These are phyloP conservation scores for Cucurbita maxima DNA, from an alignment of 306 rosid genomes.

Conservation along the genomic window DNA sequence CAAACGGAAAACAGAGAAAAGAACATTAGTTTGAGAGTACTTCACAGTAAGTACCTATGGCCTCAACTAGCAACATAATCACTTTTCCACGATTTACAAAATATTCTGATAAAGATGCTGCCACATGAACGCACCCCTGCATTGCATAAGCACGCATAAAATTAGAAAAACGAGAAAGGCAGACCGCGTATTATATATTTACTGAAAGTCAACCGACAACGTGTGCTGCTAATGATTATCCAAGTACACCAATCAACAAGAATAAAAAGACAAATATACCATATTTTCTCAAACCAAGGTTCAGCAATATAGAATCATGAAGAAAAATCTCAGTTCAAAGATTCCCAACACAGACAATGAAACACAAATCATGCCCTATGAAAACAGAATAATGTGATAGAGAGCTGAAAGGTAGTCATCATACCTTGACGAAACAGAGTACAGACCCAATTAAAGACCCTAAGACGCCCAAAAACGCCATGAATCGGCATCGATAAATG, in stretches of 20 bases:
- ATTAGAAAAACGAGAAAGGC: constrained; percentile 1
- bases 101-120: constrained; percentile 30
- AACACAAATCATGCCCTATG: not conserved
- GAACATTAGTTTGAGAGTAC: not conserved
- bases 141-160: constrained; percentile 8
- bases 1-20: not conserved
- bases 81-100: constrained; percentile 43
- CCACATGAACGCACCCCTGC: constrained; percentile 69
- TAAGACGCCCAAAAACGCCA: constrained; percentile 67
- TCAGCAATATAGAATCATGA: no score
- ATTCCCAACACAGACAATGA: not conserved
- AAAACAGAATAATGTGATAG: not conserved
- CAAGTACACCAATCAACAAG: not conserved
- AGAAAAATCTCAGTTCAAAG: not conserved
- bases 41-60: constrained; percentile 49
- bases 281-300: not conserved
- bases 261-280: not conserved
- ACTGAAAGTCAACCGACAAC: not conserved
- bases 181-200: not conserved
- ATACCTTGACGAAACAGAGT: constrained; percentile 77
- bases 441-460: constrained; percentile 72
- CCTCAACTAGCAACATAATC: constrained; percentile 58
- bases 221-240: not conserved
- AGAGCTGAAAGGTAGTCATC: not conserved
- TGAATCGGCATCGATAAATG: constrained; percentile 60